Conservation (phyloP, 2,329 filamentous ascomycete species). For the Madurella fahalii region DNA sequence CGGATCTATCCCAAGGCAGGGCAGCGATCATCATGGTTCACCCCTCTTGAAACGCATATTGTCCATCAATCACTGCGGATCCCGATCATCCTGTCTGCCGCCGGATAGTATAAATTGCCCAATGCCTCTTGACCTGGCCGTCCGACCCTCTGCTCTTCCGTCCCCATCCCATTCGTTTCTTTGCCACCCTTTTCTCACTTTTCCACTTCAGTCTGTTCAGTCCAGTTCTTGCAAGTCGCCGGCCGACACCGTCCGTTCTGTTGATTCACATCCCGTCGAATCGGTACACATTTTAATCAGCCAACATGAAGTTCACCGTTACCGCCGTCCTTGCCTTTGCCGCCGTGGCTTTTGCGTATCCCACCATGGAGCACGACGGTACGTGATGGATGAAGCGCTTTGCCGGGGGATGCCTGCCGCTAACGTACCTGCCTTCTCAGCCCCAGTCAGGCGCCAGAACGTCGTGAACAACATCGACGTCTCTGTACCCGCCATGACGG, state of each 20-base stretch:
- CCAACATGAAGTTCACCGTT: slow-evolving; percentile 53
- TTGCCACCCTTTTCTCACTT: slow-evolving; percentile 2
- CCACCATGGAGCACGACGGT: slow-evolving; percentile 27
- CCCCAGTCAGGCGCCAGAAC: slow-evolving; percentile 29
- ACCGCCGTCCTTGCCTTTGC: slow-evolving; percentile 45
- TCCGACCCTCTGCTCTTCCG: slow-evolving; percentile 12
- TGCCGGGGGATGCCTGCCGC: not conserved
- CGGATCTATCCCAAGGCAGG: not conserved
- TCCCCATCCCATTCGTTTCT: slow-evolving; percentile 17
- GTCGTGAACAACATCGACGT: slow-evolving; percentile 30
- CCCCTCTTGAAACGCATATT: slow-evolving; percentile 23
- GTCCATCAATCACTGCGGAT: slow-evolving; percentile 23
- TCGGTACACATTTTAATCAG: slow-evolving; percentile 24
- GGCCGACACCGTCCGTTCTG: slow-evolving; percentile 42
- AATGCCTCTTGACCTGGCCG: slow-evolving; percentile 12
- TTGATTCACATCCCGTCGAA: slow-evolving; percentile 24
- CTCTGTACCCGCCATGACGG: slow-evolving; percentile 44
- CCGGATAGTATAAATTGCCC: slow-evolving; percentile 29
- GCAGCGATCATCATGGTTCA: slow-evolving; percentile 10
- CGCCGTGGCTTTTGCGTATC: slow-evolving; percentile 42
- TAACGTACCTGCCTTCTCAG: slow-evolving; percentile 13
- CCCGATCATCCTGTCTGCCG: slow-evolving; percentile 17
- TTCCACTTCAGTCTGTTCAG: slow-evolving; percentile 17
- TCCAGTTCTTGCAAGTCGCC: slow-evolving; percentile 43
- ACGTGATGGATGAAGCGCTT: slow-evolving; percentile 2